Evolutionary conservation across 2,329 filamentous ascomycete species (phyloP).

Genomic region (Tolypocladium pustulatum): DNA sequence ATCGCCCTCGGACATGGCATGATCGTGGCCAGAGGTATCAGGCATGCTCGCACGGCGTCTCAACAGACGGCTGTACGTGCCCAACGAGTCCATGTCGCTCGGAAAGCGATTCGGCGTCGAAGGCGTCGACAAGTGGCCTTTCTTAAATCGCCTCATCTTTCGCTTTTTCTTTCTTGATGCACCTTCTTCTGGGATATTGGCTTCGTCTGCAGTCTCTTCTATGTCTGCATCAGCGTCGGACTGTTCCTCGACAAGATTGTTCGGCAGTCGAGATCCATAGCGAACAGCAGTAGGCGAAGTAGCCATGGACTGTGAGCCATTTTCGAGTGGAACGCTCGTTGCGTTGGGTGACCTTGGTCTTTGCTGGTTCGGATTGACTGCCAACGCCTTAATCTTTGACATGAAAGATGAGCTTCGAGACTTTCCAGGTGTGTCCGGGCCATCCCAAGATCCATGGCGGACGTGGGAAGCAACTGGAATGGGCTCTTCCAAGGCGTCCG

Average conservation of each 20-base stretch:
- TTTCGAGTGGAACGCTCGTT: conserved; percentile 18
- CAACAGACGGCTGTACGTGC: conserved; percentile 38
- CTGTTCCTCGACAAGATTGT: conserved; percentile 41
- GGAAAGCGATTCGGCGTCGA: conserved; percentile 46
- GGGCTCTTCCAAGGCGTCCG: conserved; percentile 38
- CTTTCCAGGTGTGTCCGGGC: conserved; percentile 49
- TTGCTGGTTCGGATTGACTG: conserved; percentile 40
- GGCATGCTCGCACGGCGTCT: conserved; percentile 57
- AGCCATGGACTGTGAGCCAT: conserved; percentile 27
- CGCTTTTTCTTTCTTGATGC: conserved; percentile 43
- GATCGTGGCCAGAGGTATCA: conserved; percentile 45
- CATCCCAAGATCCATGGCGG: conserved; percentile 56
- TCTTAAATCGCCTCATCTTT: conserved; percentile 49
- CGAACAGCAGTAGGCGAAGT: conserved; percentile 38
- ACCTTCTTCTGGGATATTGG: conserved; percentile 27
- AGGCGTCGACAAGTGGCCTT: conserved; percentile 52
- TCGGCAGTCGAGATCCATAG: conserved; percentile 36
- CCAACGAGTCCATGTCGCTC: conserved; percentile 28
- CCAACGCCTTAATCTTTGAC: conserved; percentile 66
- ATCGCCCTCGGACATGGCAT: conserved; percentile 66
- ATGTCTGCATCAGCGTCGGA: conserved; percentile 53
- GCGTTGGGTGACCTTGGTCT: conserved; percentile 29
- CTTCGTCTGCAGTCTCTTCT: conserved; percentile 78
- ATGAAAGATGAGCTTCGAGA: conserved; percentile 59
- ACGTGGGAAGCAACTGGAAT: conserved; percentile 33